Percentiles rank a stretch among this genome's conserved stretches.
phyloP scores from a whole-genome alignment of 495 filamentous ascomycete species.

The Xylaria castorea region DNA sequence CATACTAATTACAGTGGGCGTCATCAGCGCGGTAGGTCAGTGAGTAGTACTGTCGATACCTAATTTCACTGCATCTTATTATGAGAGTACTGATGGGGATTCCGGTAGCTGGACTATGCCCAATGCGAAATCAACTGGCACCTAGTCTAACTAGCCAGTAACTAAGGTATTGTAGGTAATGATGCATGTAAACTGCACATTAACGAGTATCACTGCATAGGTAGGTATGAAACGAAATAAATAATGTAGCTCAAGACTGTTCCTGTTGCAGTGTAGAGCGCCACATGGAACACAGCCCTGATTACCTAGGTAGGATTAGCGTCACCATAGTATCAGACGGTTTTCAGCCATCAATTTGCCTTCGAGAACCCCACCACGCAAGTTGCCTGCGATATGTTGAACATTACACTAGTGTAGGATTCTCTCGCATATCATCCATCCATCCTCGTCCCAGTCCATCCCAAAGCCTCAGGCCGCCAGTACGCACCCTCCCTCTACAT shows the following conservation, averaged over 20 bases:
- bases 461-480: conserved; percentile 17
- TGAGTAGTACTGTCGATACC: too few species aligned
- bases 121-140: background rate
- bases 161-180: too few species aligned
- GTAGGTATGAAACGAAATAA: background rate
- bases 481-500: background rate
- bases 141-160: too few species aligned
- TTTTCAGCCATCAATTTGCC: background rate
- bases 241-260: background rate
- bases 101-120: too few species aligned
- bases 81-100: background rate
- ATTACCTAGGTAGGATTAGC: conserved; percentile 4
- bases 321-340: background rate
- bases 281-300: background rate
- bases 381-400: background rate
- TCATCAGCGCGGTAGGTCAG: background rate
- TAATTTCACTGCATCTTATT: background rate
- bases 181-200: too few species aligned
- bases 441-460: conserved; percentile 14
- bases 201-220: too few species aligned
- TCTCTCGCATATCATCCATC: conserved; percentile 16
- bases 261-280: background rate
- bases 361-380: background rate
- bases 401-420: conserved; percentile 15
- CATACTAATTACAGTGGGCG: background rate